Percentiles rank a stretch among this genome's conserved stretches.
Conservation (phyloP, 371 early-diverging fungal genomes). For the Mortierella sp. region DNA sequence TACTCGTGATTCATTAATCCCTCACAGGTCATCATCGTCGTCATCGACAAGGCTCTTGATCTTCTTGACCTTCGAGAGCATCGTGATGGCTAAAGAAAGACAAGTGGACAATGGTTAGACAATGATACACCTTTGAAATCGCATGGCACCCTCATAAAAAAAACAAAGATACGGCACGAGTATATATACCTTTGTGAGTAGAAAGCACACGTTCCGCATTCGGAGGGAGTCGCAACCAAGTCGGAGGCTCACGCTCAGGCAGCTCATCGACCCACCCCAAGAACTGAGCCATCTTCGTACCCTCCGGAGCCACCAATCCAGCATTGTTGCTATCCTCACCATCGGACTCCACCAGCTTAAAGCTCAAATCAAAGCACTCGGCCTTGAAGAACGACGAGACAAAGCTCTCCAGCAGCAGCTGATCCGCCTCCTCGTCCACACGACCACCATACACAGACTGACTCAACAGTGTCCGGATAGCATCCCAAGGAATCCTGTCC, state of each 20-base stretch:
- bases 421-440: slow-evolving; percentile 94
- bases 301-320: slow-evolving; percentile 85
- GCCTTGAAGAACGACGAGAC: slow-evolving; percentile 86
- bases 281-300: slow-evolving; percentile 88
- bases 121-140: too few relatives aligned
- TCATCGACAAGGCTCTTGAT: slow-evolving; percentile 88
- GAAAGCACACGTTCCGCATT: slow-evolving; percentile 94
- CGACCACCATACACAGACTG: slow-evolving; percentile 97
- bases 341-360: slow-evolving; percentile 76
- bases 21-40: slow-evolving; percentile 60
- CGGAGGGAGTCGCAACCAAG: slow-evolving; percentile 96
- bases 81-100: slow-evolving; percentile 62
- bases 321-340: slow-evolving; percentile 58
- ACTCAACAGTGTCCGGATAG: slow-evolving; percentile 86
- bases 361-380: slow-evolving; percentile 86
- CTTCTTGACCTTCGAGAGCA: slow-evolving; percentile 86
- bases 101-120: slow-evolving; percentile 8
- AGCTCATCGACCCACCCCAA: slow-evolving; percentile 88
- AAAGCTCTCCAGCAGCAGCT: slow-evolving; percentile 89
- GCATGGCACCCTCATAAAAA: too few relatives aligned
- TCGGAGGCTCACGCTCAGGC: slow-evolving; percentile 95
- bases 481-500: slow-evolving; percentile 96
- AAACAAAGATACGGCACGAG: background rate
- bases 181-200: slow-evolving; percentile 69
- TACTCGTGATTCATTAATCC: background rate